phyloP scores from a whole-genome alignment of 768 basidiomycete species.

The Sporobolomyces roseus region DNA sequence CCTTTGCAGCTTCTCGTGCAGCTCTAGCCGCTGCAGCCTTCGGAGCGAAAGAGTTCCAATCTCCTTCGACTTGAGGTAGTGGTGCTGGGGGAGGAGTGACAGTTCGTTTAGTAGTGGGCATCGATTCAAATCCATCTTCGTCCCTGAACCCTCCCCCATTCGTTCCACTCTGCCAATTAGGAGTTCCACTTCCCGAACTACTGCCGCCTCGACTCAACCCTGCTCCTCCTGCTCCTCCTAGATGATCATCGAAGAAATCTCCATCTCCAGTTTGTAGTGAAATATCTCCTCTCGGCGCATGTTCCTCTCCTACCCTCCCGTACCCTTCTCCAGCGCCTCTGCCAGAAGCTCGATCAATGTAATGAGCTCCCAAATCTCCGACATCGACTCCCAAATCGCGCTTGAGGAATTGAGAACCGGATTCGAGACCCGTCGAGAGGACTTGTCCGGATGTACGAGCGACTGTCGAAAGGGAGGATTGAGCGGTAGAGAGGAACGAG shows the following conservation, averaged over 20 bases:
- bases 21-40: slow-evolving; percentile 28
- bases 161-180: background rate
- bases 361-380: slow-evolving; percentile 36
- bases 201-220: background rate
- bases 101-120: background rate
- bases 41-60: slow-evolving; percentile 36
- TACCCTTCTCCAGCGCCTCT: slow-evolving; percentile 36
- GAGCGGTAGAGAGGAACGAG: slow-evolving; percentile 59
- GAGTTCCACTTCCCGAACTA: background rate
- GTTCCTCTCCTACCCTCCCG: slow-evolving; percentile 21
- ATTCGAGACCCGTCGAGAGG: slow-evolving; percentile 43
- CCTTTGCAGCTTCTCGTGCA: background rate
- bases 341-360: slow-evolving; percentile 33
- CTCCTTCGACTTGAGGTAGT: slow-evolving; percentile 13
- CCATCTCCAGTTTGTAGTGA: background rate
- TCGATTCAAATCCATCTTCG: too few relatives aligned
- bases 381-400: slow-evolving; percentile 78
- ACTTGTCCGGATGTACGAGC: slow-evolving; percentile 60
- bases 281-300: slow-evolving; percentile 9
- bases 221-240: background rate
- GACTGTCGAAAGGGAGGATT: slow-evolving; percentile 59
- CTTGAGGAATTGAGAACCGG: slow-evolving; percentile 74
- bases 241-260: slow-evolving; percentile 30
- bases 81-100: background rate
- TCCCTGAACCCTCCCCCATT: slow-evolving; percentile 11